phyloP scores from a whole-genome alignment of 2,329 filamentous ascomycete genomes.

The Fonsecaea multimorphosa region DNA sequence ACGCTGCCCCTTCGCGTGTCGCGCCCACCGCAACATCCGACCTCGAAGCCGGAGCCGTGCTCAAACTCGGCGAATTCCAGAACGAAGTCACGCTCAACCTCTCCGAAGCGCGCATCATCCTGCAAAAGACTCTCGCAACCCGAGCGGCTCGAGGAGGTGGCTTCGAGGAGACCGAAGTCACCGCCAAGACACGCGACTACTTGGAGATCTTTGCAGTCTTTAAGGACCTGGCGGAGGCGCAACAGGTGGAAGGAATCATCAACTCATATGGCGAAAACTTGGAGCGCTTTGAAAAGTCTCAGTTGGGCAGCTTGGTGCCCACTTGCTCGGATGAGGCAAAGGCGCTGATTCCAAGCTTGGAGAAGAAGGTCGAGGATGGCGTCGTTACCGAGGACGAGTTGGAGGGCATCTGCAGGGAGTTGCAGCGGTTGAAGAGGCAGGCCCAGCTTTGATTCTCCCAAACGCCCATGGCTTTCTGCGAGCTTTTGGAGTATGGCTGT shows the following conservation, averaged over 20 bases:
- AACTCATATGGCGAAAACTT: conserved; percentile 75
- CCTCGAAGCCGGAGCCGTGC: conserved; percentile 80
- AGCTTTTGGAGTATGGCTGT: too few species aligned
- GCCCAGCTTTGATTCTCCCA: conserved; percentile 33
- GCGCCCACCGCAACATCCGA: conserved; percentile 66
- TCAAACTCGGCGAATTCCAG: conserved; percentile 92
- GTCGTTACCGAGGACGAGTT: conserved; percentile 72
- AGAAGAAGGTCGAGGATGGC: conserved; percentile 75
- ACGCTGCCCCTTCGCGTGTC: conserved; percentile 39
- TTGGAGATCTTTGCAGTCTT: conserved; percentile 94
- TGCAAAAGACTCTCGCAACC: conserved; percentile 84
- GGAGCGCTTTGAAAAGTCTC: conserved; percentile 87
- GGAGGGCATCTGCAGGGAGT: conserved; percentile 85
- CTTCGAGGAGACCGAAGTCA: conserved; percentile 56
- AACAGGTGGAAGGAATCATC: conserved; percentile 88
- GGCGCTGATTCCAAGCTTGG: conserved; percentile 86
- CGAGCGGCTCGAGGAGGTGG: conserved; percentile 48
- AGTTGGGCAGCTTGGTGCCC: conserved; percentile 83
- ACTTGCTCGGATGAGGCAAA: conserved; percentile 94
- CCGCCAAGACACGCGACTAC: conserved; percentile 88
- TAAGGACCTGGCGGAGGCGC: conserved; percentile 91
- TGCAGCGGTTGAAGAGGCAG: conserved; percentile 71
- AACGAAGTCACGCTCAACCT: conserved; percentile 89
- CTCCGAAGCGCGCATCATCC: conserved; percentile 88
- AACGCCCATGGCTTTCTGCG: neutral